Conservation (phyloP, 2,329 filamentous ascomycete species). For the Cercospora brassicicola region DNA sequence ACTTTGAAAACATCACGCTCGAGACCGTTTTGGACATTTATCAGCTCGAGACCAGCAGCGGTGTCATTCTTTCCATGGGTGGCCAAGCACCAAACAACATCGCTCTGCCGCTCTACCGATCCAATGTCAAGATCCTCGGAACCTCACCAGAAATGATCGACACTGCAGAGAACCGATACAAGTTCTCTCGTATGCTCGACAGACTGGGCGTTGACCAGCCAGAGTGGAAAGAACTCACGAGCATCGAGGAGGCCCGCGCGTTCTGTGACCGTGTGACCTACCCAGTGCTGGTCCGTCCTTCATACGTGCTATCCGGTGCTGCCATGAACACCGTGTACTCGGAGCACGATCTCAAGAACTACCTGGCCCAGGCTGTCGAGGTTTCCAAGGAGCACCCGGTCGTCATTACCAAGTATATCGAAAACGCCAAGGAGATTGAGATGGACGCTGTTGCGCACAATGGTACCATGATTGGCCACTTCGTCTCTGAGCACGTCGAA, state of each 20-base stretch:
- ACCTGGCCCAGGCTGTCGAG: constrained; percentile 84
- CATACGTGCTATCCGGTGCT: constrained; percentile 93
- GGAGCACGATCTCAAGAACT: constrained; percentile 83
- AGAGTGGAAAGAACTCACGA: constrained; percentile 95
- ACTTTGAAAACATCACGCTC: not conserved
- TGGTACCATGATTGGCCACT: constrained; percentile 87
- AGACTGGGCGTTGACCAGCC: constrained; percentile 93
- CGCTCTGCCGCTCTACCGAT: constrained; percentile 79
- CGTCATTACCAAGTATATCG: constrained; percentile 99
- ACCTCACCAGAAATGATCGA: constrained; percentile 99
- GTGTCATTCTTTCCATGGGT: constrained; percentile 92
- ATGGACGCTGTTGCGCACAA: constrained; percentile 97
- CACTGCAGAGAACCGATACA: constrained; percentile 93
- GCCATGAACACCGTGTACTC: constrained; percentile 99
- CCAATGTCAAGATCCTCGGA: constrained; percentile 88
- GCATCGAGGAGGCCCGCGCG: constrained; percentile 80
- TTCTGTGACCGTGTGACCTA: constrained; percentile 91
- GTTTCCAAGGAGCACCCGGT: constrained; percentile 95
- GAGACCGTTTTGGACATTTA: constrained; percentile 91
- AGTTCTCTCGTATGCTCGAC: constrained; percentile 98
- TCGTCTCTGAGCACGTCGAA: constrained; percentile 97
- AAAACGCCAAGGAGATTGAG: constrained; percentile 98
- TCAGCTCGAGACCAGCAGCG: constrained; percentile 72
- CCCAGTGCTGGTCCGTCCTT: constrained; percentile 90
- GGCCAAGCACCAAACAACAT: constrained; percentile 99